phyloP scores from a whole-genome alignment of 176 grass and related monocot species.

The Carex parvula region DNA sequence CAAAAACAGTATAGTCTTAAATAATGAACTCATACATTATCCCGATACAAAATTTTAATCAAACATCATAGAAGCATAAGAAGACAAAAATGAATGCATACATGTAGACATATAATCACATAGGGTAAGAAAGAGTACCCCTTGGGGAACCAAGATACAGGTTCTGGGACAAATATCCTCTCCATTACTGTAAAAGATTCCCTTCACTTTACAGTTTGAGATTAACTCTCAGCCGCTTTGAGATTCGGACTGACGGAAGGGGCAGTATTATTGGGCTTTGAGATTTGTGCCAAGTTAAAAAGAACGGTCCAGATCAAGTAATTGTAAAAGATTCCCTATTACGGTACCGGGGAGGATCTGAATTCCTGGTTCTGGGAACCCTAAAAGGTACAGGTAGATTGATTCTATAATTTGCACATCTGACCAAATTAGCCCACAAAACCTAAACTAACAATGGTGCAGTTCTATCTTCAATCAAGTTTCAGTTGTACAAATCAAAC shows the following conservation, averaged over 20 bases:
- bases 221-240: too few relatives aligned
- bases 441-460: neutral
- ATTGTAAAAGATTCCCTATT: too few relatives aligned
- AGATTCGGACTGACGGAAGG: too few relatives aligned
- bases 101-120: neutral
- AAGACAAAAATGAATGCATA: neutral
- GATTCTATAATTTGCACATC: neutral
- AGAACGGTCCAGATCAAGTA: too few relatives aligned
- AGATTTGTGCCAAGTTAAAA: too few relatives aligned
- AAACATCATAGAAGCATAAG: conserved; percentile 21
- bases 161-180: too few relatives aligned
- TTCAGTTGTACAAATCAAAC: neutral
- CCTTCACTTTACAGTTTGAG: too few relatives aligned
- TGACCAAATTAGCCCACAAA: neutral
- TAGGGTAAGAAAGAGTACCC: neutral
- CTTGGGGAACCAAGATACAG: neutral
- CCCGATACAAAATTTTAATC: neutral
- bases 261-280: too few relatives aligned
- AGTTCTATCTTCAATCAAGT: neutral
- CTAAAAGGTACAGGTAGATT: neutral
- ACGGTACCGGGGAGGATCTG: too few relatives aligned
- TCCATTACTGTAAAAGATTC: too few relatives aligned
- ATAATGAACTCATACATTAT: neutral
- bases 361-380: neutral
- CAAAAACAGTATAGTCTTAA: neutral